Conservation (phyloP, 1,139 yeast species). For the Taiozyma sp. region DNA sequence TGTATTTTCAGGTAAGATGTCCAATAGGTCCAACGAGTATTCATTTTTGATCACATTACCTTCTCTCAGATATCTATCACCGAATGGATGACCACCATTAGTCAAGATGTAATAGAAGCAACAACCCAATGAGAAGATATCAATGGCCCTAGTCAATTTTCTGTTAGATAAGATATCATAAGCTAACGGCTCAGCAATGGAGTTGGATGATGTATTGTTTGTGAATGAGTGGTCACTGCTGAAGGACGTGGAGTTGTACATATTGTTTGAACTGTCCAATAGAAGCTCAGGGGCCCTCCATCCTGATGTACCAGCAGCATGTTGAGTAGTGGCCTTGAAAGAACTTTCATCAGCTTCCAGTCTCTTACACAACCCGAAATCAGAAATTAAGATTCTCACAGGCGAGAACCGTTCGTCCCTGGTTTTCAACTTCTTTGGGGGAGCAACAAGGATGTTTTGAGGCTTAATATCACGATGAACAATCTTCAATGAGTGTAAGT, state of each 20-base stretch:
- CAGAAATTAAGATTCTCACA: constrained; percentile 78
- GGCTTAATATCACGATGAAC: constrained; percentile 97
- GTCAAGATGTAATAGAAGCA: constrained; percentile 85
- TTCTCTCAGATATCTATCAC: constrained; percentile 82
- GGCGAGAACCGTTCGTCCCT: constrained; percentile 28
- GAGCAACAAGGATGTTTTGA: constrained; percentile 87
- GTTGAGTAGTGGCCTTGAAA: constrained; percentile 85
- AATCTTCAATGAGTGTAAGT: constrained; percentile 84
- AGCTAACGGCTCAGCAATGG: constrained; percentile 28
- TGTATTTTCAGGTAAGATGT: constrained; percentile 37
- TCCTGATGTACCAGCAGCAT: constrained; percentile 96
- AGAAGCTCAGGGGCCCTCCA: constrained; percentile 97
- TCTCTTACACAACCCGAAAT: constrained; percentile 92
- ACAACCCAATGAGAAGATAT: constrained; percentile 92
- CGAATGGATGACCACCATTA: constrained; percentile 91
- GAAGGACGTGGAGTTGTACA: constrained; percentile 11
- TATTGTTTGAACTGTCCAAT: constrained; percentile 31
- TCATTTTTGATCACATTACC: constrained; percentile 79
- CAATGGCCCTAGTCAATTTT: constrained; percentile 85
- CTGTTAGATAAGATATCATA: constrained; percentile 40
- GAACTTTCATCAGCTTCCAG: constrained; percentile 91
- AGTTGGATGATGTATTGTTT: constrained; percentile 15
- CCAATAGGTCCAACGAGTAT: constrained; percentile 45
- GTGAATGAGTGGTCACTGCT: constrained; percentile 22
- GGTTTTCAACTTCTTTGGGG: constrained; percentile 40